These are phyloP conservation scores for Diddensiella santjacobensis DNA, from an alignment of 805 yeast species.

Conservation along the genomic window DNA sequence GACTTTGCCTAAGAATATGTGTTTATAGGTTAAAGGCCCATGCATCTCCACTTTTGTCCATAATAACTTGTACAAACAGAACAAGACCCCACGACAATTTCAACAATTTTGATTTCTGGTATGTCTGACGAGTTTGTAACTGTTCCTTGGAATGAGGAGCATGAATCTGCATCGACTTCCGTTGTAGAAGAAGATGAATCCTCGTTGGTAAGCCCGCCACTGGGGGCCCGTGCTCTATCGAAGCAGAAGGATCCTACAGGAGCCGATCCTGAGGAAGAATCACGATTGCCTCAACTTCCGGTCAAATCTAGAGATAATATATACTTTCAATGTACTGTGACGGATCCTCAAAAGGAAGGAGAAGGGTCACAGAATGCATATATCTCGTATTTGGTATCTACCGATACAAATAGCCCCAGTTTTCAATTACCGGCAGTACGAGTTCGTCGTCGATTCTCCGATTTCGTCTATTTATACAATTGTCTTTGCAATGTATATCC, in stretches of 20 bases:
- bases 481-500: conserved; percentile 76
- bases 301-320: conserved; percentile 19
- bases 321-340: conserved; percentile 42
- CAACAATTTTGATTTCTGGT: too few species aligned
- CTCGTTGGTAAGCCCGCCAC: background rate
- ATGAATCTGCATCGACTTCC: background rate
- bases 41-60: too few species aligned
- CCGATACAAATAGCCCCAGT: conserved; percentile 59
- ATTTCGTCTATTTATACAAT: conserved; percentile 74
- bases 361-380: conserved; percentile 70
- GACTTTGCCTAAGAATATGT: too few species aligned
- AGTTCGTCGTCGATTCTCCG: conserved; percentile 81
- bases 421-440: conserved; percentile 43
- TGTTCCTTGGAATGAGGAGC: conserved; percentile 12
- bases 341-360: conserved; percentile 62
- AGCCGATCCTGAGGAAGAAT: background rate
- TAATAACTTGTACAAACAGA: too few species aligned
- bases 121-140: conserved; percentile 12
- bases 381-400: conserved; percentile 65
- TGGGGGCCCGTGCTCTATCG: background rate
- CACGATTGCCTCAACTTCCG: background rate
- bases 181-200: background rate
- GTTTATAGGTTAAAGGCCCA: too few species aligned
- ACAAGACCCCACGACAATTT: too few species aligned
- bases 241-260: background rate